Base-by-base conservation (phyloP, 345 rosid species). In the Fremontodendron californicum region DNA sequence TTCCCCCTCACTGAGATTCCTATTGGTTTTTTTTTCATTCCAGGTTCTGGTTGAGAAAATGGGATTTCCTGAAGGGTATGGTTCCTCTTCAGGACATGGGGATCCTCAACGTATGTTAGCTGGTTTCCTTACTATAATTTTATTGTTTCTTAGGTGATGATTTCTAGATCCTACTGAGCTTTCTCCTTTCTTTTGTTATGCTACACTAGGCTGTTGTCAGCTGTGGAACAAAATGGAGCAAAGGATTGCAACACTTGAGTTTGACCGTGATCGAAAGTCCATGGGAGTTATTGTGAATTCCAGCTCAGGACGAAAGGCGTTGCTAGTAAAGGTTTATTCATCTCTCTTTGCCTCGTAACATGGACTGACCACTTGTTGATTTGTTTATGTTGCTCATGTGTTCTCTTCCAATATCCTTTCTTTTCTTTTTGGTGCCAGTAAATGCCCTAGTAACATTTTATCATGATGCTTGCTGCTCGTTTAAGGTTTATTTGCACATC, bases 231-330 rank as follows among this genome's bases (percentile, higher is more conserved):
- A 85, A 83, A 77, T 84, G 80, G 96, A 92, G 76, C 89, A 81
- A 61, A 88, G 98, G 73, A 87, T 92, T 87, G 99, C 97, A 57
- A 93, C 99, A 74, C 93, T 96, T 73, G 99, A 96, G 85, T 96
- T 96, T 35, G 98, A 92, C 73, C 97, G 87, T 9, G 97, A 89
- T 76, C 76, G 99, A 58, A 96, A 96, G 81, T 96, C 99, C 61
- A 96, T 96, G 99, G 99, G 99, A 77, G 97, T 93, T 68, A 92
- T 96, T 82, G 96, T 91, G 71, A 88, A 90, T 81, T 93, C 99
- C 54, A 84, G 86, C 86, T 80, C 95, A 40, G 87, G 91, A 78
- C 85, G 78, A 66, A 93, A 92, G 73, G 70, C 87, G n/a, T 80
- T 96, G 79, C 89, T 96, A 71, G 98, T 93, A 79, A 96, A 96